phyloP scores from a whole-genome alignment of 352 stramenopile genomes.

The Pythium myriotylum region DNA sequence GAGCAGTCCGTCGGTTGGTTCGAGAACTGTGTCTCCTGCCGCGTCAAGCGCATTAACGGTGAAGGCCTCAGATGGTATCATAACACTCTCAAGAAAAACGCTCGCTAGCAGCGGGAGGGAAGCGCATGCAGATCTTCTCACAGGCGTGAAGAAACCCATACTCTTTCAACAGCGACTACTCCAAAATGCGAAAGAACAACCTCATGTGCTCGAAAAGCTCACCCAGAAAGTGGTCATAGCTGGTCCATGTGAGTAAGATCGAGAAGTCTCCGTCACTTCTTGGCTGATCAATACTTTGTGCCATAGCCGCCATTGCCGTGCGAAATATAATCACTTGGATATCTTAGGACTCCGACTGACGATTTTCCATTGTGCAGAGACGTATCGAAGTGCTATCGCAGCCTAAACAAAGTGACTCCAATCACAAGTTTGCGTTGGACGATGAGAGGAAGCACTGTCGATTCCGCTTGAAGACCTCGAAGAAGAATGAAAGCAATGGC shows the following conservation, averaged over 20 bases:
- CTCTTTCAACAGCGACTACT: conserved; percentile 66
- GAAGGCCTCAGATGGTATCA: conserved; percentile 60
- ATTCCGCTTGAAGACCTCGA: conserved; percentile 52
- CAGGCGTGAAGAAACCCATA: conserved; percentile 54
- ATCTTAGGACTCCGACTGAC: background rate
- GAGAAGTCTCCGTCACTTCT: background rate
- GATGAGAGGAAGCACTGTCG: conserved; percentile 78
- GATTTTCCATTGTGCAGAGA: conserved; percentile 38
- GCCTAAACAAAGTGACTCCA: conserved; percentile 42
- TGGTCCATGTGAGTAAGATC: conserved; percentile 39
- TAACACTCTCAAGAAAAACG: conserved; percentile 48
- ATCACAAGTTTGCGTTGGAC: conserved; percentile 64
- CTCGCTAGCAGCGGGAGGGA: conserved; percentile 4
- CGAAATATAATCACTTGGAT: no score
- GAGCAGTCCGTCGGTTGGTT: conserved; percentile 9
- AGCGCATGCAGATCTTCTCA: conserved; percentile 35
- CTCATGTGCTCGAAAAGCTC: conserved; percentile 49
- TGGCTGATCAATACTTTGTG: background rate
- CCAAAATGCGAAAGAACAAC: conserved; percentile 43
- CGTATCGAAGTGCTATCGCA: conserved; percentile 62
- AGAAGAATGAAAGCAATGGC: conserved; percentile 24
- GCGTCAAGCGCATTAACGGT: conserved; percentile 9
- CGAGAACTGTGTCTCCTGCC: conserved; percentile 10
- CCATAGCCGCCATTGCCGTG: conserved; percentile 20
- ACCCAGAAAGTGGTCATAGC: conserved; percentile 47